A percentile compares a stretch with the other conserved stretches of the same genome.
Evolutionary conservation across 2,329 filamentous ascomycete genomes (phyloP).

Genomic region (Xylariaceae sp.): DNA sequence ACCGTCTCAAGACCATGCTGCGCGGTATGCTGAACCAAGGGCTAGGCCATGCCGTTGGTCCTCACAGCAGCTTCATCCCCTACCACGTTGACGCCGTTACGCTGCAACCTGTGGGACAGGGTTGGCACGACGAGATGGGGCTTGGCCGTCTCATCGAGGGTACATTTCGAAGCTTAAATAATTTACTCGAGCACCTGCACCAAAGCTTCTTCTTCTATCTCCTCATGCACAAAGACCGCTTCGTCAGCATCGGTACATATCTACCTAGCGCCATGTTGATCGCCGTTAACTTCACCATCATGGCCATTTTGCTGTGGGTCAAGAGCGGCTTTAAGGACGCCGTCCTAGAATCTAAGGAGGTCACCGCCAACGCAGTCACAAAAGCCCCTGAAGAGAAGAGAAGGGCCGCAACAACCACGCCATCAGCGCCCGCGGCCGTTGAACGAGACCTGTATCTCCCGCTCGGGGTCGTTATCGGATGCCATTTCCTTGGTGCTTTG

Average conservation of each 20-base stretch:
- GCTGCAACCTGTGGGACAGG: slow-evolving; percentile 84
- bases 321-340: slow-evolving; percentile 70
- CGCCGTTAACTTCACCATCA: slow-evolving; percentile 93
- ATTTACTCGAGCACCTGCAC: slow-evolving; percentile 93
- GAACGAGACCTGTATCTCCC: slow-evolving; percentile 76
- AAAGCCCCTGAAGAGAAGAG: slow-evolving; percentile 33
- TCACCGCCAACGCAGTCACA: not conserved
- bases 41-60: slow-evolving; percentile 84
- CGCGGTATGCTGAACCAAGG: slow-evolving; percentile 93
- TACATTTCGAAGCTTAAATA: slow-evolving; percentile 91
- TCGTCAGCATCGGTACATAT: slow-evolving; percentile 98
- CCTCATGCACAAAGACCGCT: slow-evolving; percentile 86
- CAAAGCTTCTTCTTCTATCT: slow-evolving; percentile 99
- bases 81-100: slow-evolving; percentile 98
- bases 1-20: slow-evolving; percentile 85
- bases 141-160: slow-evolving; percentile 89
- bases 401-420: slow-evolving; percentile 28
- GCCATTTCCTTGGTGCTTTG: slow-evolving; percentile 78
- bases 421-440: slow-evolving; percentile 36
- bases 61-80: slow-evolving; percentile 94
- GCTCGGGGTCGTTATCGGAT: slow-evolving; percentile 71
- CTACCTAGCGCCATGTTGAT: slow-evolving; percentile 97
- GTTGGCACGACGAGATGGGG: slow-evolving; percentile 98
- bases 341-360: not conserved
- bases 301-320: slow-evolving; percentile 93